These are phyloP conservation scores for Diplogelasinospora grovesii DNA, from an alignment of 495 filamentous ascomycete genomes.

Conservation along the genomic window DNA sequence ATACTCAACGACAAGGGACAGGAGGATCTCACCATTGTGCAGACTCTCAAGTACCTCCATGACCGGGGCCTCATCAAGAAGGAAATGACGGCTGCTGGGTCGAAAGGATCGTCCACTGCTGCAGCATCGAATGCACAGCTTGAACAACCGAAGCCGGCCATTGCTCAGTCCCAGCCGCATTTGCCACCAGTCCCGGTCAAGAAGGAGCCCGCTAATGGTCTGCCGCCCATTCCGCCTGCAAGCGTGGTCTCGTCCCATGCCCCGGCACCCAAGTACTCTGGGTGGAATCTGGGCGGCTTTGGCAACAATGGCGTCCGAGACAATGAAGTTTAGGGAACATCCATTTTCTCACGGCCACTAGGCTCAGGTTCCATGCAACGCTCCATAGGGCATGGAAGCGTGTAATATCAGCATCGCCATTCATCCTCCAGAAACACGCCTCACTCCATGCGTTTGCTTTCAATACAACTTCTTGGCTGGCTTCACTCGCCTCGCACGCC, in stretches of 20 bases:
- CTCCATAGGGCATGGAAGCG: no score
- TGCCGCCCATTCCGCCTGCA: slow-evolving; percentile 26
- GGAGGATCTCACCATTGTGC: slow-evolving; percentile 49
- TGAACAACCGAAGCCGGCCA: slow-evolving; percentile 7
- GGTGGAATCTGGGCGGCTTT: slow-evolving; percentile 30
- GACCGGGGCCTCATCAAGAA: slow-evolving; percentile 32
- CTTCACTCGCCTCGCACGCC: no score
- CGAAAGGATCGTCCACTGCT: slow-evolving; percentile 2
- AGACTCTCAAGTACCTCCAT: slow-evolving; percentile 45
- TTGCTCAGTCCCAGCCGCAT: background rate
- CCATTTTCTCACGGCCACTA: no score
- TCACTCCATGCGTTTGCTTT: no score
- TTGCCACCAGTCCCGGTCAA: slow-evolving; percentile 16
- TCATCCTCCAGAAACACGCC: no score
- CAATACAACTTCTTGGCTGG: no score
- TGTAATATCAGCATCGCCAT: no score
- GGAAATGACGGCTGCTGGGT: background rate
- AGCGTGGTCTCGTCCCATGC: slow-evolving; percentile 7
- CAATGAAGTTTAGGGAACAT: slow-evolving; percentile 14
- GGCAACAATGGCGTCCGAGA: slow-evolving; percentile 27
- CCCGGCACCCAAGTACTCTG: slow-evolving; percentile 18
- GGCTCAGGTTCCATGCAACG: no score
- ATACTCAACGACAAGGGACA: slow-evolving; percentile 51
- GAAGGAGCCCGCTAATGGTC: slow-evolving; percentile 17
- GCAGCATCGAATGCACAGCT: slow-evolving; percentile 9